A percentile compares a stretch with the other conserved stretches of the same genome.
Evolutionary conservation across 805 yeast genomes (phyloP).

Genomic region (Yamadazyma kitorensis): DNA sequence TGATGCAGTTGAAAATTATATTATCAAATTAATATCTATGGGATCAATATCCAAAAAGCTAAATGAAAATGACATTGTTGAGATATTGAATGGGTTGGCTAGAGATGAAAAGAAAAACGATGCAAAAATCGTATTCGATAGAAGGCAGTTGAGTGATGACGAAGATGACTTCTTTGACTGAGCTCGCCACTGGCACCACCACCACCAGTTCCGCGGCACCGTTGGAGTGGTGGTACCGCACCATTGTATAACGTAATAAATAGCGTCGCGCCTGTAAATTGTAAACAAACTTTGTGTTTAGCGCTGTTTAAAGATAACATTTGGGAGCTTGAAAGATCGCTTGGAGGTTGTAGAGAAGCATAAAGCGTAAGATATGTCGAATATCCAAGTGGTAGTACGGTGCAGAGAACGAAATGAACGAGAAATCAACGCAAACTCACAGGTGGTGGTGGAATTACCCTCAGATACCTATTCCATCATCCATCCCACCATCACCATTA

Average conservation of each 20-base stretch:
- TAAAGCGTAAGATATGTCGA: too few relatives aligned
- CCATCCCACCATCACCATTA: slow-evolving; percentile 22
- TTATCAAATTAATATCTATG: slow-evolving; percentile 65
- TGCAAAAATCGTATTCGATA: slow-evolving; percentile 60
- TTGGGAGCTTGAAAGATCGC: too few relatives aligned
- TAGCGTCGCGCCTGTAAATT: too few relatives aligned
- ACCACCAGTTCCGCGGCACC: too few relatives aligned
- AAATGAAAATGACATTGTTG: slow-evolving; percentile 79
- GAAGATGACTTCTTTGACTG: slow-evolving; percentile 34
- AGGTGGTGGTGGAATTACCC: slow-evolving; percentile 48
- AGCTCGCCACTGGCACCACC: too few relatives aligned
- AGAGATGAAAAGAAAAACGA: slow-evolving; percentile 60
- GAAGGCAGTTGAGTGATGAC: slow-evolving; percentile 38
- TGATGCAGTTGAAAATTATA: slow-evolving; percentile 76
- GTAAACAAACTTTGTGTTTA: too few relatives aligned
- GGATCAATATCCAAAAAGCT: slow-evolving; percentile 76
- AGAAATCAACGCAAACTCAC: slow-evolving; percentile 44
- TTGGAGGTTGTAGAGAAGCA: too few relatives aligned
- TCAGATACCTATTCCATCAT: slow-evolving; percentile 26
- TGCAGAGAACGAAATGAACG: slow-evolving; percentile 49
- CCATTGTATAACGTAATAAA: too few relatives aligned
- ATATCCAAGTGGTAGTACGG: slow-evolving; percentile 53
- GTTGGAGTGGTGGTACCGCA: too few relatives aligned
- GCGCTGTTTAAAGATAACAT: too few relatives aligned
- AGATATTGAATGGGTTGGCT: slow-evolving; percentile 77